phyloP scores from a whole-genome alignment of 768 basidiomycete species.

The Leccinum boreale region DNA sequence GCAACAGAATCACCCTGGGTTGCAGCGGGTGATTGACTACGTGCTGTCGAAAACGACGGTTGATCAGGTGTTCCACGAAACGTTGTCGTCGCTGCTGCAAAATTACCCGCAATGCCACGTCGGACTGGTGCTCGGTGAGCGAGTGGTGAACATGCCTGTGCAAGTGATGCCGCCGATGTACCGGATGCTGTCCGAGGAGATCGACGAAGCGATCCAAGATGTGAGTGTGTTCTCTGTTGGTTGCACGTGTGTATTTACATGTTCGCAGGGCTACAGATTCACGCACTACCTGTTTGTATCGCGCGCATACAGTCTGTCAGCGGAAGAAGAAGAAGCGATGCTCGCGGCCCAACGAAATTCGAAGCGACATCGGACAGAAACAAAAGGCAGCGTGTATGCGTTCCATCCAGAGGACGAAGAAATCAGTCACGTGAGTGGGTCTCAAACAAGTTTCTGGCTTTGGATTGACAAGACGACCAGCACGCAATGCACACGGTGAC shows the following conservation, averaged over 20 bases:
- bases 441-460: not conserved
- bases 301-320: conserved; percentile 70
- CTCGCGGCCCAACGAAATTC: conserved; percentile 39
- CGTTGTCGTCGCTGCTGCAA: conserved; percentile 44
- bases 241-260: not conserved
- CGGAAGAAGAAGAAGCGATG: conserved; percentile 59
- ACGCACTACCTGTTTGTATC: conserved; percentile 75
- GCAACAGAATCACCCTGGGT: conserved; percentile 66
- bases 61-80: conserved; percentile 47
- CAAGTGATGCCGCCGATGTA: conserved; percentile 93
- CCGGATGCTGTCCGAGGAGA: conserved; percentile 79
- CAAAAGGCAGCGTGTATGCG: conserved; percentile 53
- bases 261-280: conserved; percentile 57
- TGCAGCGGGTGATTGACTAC: conserved; percentile 71
- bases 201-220: conserved; percentile 66
- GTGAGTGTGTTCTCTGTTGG: conserved; percentile 37
- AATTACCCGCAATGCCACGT: conserved; percentile 43
- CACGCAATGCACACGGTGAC: conserved; percentile 18
- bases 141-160: conserved; percentile 93
- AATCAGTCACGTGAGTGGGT: conserved; percentile 52
- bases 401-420: conserved; percentile 88
- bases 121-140: conserved; percentile 82
- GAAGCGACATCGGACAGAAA: conserved; percentile 35
- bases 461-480: conserved; percentile 4
- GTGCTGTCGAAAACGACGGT: conserved; percentile 56